Evolutionary conservation across 176 grass and related monocot species (phyloP), one percentile per base, ranked within the genome.

Genomic region (Canna indica): DNA sequence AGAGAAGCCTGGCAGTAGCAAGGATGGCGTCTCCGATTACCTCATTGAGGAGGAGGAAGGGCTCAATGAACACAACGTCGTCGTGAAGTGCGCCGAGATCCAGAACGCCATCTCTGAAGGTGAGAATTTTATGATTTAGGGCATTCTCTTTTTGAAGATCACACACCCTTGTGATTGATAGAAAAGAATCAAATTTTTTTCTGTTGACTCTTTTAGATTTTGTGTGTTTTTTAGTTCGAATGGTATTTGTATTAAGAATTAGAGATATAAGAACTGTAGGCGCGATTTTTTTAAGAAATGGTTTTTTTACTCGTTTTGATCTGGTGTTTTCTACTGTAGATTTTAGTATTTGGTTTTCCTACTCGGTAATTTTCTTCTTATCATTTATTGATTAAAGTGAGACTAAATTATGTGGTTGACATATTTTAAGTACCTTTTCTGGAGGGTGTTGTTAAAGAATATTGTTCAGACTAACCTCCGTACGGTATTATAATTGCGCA

Each of bases 1-100:
- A 20, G 68, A 8, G n/a, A 41, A 20, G 34, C 4, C 36, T 22
- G 36, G 27, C n/a, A 22, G 47, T 65, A 73, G 44, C 72, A 83
- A 70, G 60, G 61, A 66, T 24, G 53, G 10, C 14, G 29, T 63
- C 36, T 61, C 59, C 0, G 85, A 87, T 16, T 80, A 81, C 62
- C 85, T 87, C 14, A 83, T 87, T 68, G 85, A 87, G 80, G 80
- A 87, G 68, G 84, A 87, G 34, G 85, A 87, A 17, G 84, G 80
- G 0, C 80, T 87, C 28, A 87, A 83, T 57, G 85, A 87, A 45
- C 85, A 87, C 85, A 83, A 77, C 85, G 44, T 77, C 68, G 73
- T 87, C 45, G 16, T 32, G 52, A 76, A 45, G 73, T 83, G 80
- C 62, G 76, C 80, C 28, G 80, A 87, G 73, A 83, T 87, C 53